Percentiles rank a stretch among this genome's conserved stretches.
Evolutionary conservation across 495 filamentous ascomycete species (phyloP).

Genomic region (Aspergillus haitiensis): DNA sequence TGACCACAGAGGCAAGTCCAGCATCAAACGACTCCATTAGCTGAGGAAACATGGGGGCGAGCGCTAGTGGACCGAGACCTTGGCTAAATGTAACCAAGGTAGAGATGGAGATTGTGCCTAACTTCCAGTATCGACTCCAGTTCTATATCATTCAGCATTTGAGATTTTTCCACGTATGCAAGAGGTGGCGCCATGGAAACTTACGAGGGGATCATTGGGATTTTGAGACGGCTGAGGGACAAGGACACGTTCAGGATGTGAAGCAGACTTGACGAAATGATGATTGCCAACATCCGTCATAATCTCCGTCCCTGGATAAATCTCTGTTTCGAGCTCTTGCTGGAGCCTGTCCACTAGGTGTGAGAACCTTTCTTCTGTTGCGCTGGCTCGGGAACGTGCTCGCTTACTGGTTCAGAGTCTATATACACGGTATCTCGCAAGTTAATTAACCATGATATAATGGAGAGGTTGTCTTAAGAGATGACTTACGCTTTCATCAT

Average conservation of each 20-base stretch:
- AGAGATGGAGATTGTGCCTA: constrained; percentile 46
- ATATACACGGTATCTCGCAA: constrained; percentile 17
- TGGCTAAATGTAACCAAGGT: constrained; percentile 56
- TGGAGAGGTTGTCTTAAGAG: not conserved
- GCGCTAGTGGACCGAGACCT: constrained; percentile 58
- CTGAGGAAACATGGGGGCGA: constrained; percentile 58
- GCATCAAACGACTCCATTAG: constrained; percentile 57
- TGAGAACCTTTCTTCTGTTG: not conserved
- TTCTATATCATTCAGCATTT: constrained; percentile 28
- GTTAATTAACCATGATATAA: constrained; percentile 2
- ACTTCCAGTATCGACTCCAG: constrained; percentile 45
- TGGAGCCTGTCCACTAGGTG: constrained; percentile 34
- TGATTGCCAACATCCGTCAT: constrained; percentile 60
- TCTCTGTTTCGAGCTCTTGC: constrained; percentile 53
- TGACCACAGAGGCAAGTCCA: constrained; percentile 48
- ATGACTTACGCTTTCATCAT: constrained; percentile 36
- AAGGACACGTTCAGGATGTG: constrained; percentile 44
- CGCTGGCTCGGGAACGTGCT: not conserved
- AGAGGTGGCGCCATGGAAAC: not conserved
- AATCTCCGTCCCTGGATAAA: constrained; percentile 63
- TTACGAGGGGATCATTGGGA: constrained; percentile 47
- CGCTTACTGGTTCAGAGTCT: constrained; percentile 33
- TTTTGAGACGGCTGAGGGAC: constrained; percentile 54
- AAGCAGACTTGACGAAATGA: constrained; percentile 58
- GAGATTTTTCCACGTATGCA: not conserved